phyloP scores from a whole-genome alignment of 495 filamentous ascomycete genomes.

The Aspergillus affinis region DNA sequence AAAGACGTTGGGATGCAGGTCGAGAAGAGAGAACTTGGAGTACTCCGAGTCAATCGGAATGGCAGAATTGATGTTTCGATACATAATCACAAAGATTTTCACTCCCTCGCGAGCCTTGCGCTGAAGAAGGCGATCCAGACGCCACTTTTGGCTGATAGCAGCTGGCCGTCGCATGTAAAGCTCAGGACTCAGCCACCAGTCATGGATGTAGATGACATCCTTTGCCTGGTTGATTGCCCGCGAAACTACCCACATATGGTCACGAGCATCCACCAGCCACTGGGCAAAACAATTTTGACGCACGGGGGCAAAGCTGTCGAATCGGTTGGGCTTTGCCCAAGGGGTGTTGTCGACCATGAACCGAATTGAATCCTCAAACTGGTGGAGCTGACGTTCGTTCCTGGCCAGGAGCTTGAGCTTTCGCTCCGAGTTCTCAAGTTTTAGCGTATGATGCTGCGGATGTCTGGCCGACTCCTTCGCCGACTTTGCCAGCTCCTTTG shows the following conservation, averaged over 20 bases:
- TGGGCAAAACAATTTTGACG: conserved; percentile 84
- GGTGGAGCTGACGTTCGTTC: conserved; percentile 82
- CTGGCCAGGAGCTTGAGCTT: conserved; percentile 88
- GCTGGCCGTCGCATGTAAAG: conserved; percentile 93
- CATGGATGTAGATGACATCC: conserved; percentile 98
- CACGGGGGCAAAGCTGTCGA: conserved; percentile 91
- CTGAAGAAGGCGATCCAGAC: conserved; percentile 90
- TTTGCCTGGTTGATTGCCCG: conserved; percentile 96
- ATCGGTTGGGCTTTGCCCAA: conserved; percentile 82
- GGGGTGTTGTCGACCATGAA: conserved; percentile 78
- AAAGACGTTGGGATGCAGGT: conserved; percentile 93
- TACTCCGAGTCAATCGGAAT: conserved; percentile 99
- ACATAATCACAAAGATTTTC: conserved; percentile 98
- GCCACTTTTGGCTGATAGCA: conserved; percentile 98
- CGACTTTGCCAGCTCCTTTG: conserved; percentile 61
- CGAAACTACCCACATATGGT: conserved; percentile 99
- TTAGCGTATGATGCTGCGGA: conserved; percentile 79
- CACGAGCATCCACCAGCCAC: conserved; percentile 94
- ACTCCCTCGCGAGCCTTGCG: conserved; percentile 92
- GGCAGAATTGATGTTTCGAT: conserved; percentile 96
- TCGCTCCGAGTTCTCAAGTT: conserved; percentile 81
- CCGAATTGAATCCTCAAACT: conserved; percentile 89
- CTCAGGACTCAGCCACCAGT: conserved; percentile 98
- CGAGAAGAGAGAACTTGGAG: conserved; percentile 95
- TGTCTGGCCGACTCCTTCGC: conserved; percentile 64